Base-by-base conservation (phyloP, 1,284 basidiomycete species). In the Pulveroboletus sp. region DNA sequence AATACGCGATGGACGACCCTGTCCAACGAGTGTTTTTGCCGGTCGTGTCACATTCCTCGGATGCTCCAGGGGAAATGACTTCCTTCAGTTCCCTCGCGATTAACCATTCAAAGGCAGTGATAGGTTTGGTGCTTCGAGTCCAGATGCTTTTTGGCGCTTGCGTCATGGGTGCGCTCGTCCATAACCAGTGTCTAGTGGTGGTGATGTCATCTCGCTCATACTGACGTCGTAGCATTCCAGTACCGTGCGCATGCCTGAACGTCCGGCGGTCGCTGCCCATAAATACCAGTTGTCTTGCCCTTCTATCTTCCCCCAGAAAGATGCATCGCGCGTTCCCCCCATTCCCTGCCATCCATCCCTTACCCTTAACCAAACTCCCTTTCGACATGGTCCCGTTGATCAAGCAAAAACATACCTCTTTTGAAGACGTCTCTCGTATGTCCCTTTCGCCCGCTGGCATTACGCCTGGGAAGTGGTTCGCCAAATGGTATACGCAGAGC, bases 371-470 rank as follows among this genome's bases (percentile, higher is more conserved):
- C 11, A n/a, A 14, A n/a, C 26, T 9, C 11, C 25, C 22, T 39
- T 22, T 42, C 31, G 11, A 12, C 18, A 61, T 60, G 54, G 46
- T n/a, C n/a, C n/a, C n/a, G n/a, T n/a, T n/a, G n/a, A n/a, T n/a
- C n/a, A n/a, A n/a, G n/a, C n/a, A n/a, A n/a, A n/a, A n/a, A n/a
- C n/a, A 33, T 15, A 14, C 48, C 47, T 56, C 58, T 24, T 36
- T 60, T 14, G 52, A 61, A 58, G 52, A 48, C 40, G 12, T 56
- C 48, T 24, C 43, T 54, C 58, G 14, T 47, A 47, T 50, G 2
- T 56, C 58, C 17, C 20, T 25, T 31, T 44, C n/a, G 12, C 46
- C 43, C 43, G 38, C 57, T 48, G 40, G 39, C 28, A 43, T 20
- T 24, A 18, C 38, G 25, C 38, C 52, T n/a, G 10, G n/a, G 17